Conservation (phyloP, 1,284 basidiomycete species). For the Irpex rosettiformis region DNA sequence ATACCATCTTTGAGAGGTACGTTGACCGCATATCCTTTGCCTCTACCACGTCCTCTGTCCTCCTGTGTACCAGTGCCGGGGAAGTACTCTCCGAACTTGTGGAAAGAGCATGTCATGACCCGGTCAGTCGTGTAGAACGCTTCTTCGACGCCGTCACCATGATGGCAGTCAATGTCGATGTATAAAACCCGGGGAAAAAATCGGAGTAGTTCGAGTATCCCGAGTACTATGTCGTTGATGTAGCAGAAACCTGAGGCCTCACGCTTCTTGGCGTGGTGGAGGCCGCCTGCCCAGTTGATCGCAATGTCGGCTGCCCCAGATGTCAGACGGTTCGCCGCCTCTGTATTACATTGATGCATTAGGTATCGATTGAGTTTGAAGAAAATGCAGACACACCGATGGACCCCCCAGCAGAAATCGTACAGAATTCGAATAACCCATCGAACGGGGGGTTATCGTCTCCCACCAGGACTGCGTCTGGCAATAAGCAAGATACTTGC, state of each 20-base stretch:
- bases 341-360: conserved; percentile 32
- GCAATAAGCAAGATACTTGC: neutral
- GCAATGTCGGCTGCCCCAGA: conserved; percentile 87
- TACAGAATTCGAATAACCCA: conserved; percentile 96
- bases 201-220: conserved; percentile 84
- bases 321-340: conserved; percentile 80
- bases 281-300: conserved; percentile 97
- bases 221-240: conserved; percentile 94
- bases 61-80: conserved; percentile 90
- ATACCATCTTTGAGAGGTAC: conserved; percentile 94
- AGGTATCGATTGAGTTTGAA: neutral
- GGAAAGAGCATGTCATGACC: conserved; percentile 95
- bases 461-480: conserved; percentile 55
- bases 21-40: conserved; percentile 91
- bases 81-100: conserved; percentile 97
- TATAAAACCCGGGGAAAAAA: conserved; percentile 88
- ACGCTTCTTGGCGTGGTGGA: conserved; percentile 97
- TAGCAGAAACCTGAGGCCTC: conserved; percentile 98
- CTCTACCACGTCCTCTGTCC: conserved; percentile 83
- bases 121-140: conserved; percentile 98
- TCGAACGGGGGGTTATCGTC: conserved; percentile 98
- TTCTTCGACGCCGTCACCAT: conserved; percentile 98
- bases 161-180: conserved; percentile 98
- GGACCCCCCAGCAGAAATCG: conserved; percentile 94
- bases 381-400: conserved; percentile 48